Evolutionary conservation across 441 rosid genomes (phyloP).

Genomic region (Corymbia calophylla): DNA sequence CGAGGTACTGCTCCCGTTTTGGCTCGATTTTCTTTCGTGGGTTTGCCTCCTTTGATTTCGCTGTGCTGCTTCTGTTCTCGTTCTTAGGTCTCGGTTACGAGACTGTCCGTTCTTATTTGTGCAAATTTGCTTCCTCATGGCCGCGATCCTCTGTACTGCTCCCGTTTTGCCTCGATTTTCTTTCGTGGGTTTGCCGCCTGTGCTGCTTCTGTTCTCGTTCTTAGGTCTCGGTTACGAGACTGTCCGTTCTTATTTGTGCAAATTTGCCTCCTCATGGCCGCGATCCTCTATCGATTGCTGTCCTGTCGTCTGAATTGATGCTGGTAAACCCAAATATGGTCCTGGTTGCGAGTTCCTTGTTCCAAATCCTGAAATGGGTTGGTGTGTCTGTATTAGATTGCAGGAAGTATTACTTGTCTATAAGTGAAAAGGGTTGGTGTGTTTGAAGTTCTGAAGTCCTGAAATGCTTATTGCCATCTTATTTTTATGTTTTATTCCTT

Average conservation of each 20-base stretch:
- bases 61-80: background rate
- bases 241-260: background rate
- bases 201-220: background rate
- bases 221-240: background rate
- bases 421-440: background rate
- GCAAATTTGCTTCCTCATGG: background rate
- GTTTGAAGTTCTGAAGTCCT: background rate
- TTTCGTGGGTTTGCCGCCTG: background rate
- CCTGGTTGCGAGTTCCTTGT: background rate
- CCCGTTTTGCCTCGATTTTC: background rate
- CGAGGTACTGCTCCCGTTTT: background rate
- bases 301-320: background rate
- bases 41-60: background rate
- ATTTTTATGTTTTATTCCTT: background rate
- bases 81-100: background rate
- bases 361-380: background rate
- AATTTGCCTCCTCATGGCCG: background rate
- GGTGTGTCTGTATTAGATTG: background rate
- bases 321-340: background rate
- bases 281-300: background rate
- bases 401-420: background rate
- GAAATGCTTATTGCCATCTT: background rate
- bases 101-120: background rate
- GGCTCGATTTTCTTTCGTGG: background rate
- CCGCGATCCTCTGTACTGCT: background rate